Evolutionary conservation across 2,329 filamentous ascomycete genomes (phyloP), one percentile per base, ranked within the genome.

Genomic region (Arthrobotrys sinensis): DNA sequence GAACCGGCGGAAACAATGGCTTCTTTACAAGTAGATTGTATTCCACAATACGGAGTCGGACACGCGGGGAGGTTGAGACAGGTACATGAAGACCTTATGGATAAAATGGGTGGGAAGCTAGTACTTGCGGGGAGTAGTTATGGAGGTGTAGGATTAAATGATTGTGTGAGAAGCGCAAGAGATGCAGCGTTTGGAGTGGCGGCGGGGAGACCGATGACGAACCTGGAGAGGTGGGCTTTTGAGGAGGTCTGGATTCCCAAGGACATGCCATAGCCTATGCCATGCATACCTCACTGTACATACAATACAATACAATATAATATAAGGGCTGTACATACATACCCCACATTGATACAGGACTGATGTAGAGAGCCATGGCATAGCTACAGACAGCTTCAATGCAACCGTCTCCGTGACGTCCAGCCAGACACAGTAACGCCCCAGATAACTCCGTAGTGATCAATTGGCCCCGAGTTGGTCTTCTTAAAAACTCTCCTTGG

Each of bases 41-140:
- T 99, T 80, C 95, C 96, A 10, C 96, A 99, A 85, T 96, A 97
- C 84, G 88, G 88, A 0, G 90, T 97, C 0, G 93, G 93, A 40
- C 95, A 98, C 84, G 85, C 88, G 28, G 84, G 86, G 7, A 87
- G 89, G 76, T 89, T 96, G 86, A 85, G 71, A 86, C 77, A 84
- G 80, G 78, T 69, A n/a, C 76, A 75, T 28, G 83, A 82, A 8
- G 81, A 83, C 79, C 43, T 60, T 11, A 82, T 83, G 50, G 53
- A 84, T 21, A 76, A 80, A 52, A 76, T 68, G 12, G 79, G 66
- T 8, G 83, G 84, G 7, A 82, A 81, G 53, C 32, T 85, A 12
- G 80, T 80, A 1, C 84, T 85, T 1, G 87, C 86, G 0, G 88
- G 88, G 2, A 86, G 85, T 68, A 88, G 87, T 82, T 89, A 88